Evolutionary conservation across 2,329 filamentous ascomycete genomes (phyloP).

Genomic region (Aspergillus oerlinghausenensis): DNA sequence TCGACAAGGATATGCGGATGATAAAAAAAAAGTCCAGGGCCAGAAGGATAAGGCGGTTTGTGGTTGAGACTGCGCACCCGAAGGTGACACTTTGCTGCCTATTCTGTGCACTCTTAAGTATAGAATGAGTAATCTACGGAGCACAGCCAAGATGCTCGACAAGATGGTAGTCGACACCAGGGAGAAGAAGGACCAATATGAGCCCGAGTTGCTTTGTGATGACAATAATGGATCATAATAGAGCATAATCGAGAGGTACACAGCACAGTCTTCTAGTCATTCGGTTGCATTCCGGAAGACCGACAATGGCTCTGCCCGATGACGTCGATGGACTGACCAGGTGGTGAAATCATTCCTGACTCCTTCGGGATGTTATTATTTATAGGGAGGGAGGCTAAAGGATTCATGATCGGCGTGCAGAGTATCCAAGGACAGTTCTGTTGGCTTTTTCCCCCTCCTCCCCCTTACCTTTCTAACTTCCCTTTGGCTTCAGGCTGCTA

Average conservation of each 20-base stretch:
- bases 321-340: slow-evolving; percentile 2
- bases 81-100: background rate
- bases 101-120: too few relatives aligned
- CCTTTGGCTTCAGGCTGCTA: background rate
- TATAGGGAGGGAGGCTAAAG: background rate
- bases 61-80: background rate
- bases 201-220: background rate
- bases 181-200: background rate
- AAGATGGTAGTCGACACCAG: background rate
- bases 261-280: too few relatives aligned
- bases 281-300: background rate
- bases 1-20: background rate
- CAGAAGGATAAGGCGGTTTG: background rate
- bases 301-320: background rate
- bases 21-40: background rate
- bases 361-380: background rate
- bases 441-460: background rate
- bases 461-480: background rate
- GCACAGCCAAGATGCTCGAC: background rate
- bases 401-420: background rate
- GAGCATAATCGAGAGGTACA: too few relatives aligned
- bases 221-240: background rate
- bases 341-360: slow-evolving; percentile 3
- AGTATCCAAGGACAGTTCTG: background rate
- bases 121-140: background rate